These are phyloP conservation scores for Marchantia polymorpha DNA, from an alignment of 225 moss, liverwort and hornwort genomes.

Conservation along the genomic window DNA sequence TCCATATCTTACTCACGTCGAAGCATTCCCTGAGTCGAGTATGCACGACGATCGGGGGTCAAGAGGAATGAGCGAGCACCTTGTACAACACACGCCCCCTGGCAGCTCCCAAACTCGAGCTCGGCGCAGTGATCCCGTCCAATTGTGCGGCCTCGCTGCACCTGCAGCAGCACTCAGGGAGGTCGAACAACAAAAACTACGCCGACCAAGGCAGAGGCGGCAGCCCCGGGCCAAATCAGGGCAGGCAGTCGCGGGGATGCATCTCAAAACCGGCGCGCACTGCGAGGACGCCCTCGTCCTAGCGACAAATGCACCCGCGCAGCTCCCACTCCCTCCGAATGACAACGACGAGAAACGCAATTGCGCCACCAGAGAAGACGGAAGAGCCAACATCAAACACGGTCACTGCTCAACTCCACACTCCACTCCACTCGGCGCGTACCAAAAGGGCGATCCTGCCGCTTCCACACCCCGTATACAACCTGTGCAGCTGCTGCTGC, in stretches of 20 bases:
- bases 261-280: background rate
- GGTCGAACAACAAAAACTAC: background rate
- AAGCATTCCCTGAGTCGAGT: no score
- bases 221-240: background rate
- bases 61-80: background rate
- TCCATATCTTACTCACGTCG: background rate
- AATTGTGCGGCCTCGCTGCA: background rate
- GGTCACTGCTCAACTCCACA: background rate
- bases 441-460: background rate
- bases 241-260: background rate
- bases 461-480: background rate
- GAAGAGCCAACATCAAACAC: slow-evolving; percentile 27
- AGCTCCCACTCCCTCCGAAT: background rate
- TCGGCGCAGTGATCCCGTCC: background rate
- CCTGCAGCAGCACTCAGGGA: no score
- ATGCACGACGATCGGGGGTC: slow-evolving; percentile 2
- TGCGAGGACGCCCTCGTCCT: background rate
- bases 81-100: background rate
- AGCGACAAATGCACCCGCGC: background rate
- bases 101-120: background rate
- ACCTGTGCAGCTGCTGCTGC: no score
- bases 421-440: background rate
- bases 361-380: slow-evolving; percentile 20
- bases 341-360: slow-evolving; percentile 23
- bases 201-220: background rate